Evolutionary conservation across 75 land plant genomes (phyloP), one percentile per base, ranked within the genome.

Genomic region (Isoetes taiwanensis): DNA sequence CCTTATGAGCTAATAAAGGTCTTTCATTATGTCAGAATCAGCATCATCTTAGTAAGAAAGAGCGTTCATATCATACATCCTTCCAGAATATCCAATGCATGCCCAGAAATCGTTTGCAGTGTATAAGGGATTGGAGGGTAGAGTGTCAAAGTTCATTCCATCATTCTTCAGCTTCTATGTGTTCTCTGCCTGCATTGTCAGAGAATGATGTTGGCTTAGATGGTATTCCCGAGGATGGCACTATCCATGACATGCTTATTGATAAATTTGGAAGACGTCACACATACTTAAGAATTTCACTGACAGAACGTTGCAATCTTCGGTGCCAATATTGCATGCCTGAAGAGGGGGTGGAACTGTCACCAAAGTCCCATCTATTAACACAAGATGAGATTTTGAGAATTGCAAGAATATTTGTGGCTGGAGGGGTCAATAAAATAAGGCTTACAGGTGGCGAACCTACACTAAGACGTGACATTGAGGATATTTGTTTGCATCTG

Each of bases 281-380:
- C 59, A 88, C 79, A 26, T 94, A 94, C 50, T 58, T 94, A 43
- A 75, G 99, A 42, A 84, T 94, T 17, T 84, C 99, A 1, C 64
- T 94, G 58, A 94, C 99, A n/a, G 99, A 94, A 62, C 80, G 96
- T 12, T 94, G 99, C 75, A 94, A 94, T 54, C 76, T 94, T 26
- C 66, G 96, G 6, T 94, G 99, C 43, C 81, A 88, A 16, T 94
- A 94, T 46, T 94, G 99, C 64, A 94, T 94, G 99, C 99, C 99
- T 31, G 76, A 78, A 30, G 99, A 88, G 48, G 99, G 99, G 19
- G 99, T 84, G 17, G 84, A 88, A 31, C 84, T 88, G 17, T 88
- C 96, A 27, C 86, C 90, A 25, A 76, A 39, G 38, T 55, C 78
- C 19, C 52, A 82, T 28, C 73, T 88, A 37, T 70, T 94, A 2